Evolutionary conservation across 768 basidiomycete genomes (phyloP), one percentile per base, ranked within the genome.

Genomic region (Lactarius akahatsu): DNA sequence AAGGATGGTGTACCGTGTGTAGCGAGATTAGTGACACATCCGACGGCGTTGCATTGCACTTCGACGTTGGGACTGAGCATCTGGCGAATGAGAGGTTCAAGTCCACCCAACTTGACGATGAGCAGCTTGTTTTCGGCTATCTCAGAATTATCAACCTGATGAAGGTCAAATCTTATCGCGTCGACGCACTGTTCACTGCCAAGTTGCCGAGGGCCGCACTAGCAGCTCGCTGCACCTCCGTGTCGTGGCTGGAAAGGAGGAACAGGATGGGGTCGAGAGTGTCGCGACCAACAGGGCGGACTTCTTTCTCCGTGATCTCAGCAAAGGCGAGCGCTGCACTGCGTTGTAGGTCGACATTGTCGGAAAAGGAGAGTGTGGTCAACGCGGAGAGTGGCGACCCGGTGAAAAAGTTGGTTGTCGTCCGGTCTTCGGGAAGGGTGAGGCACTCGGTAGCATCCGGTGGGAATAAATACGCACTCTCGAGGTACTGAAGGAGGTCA

Each of bases 261-360:
- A 97, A 99, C 64, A 98, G 87, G 68, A 99, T 96, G 60, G 97
- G 97, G 78, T 99, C 97, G 72, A 99, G 85, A 23, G 97, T 99
- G 76, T 98, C 97, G 69, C 97, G 85, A 16, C 92, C 94, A 26
- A 99, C 97, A 56, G 92, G 94, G 54, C 96, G 87, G 61, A 98
- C 96, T 79, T 99, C 97, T 80, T 98, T 98, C 81, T 99, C 97
- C 28, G 97, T 99, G 67, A 99, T 99, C 78, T 99, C 97, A 43
- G 97, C 97, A 74, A 98, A 99, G 0, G 97, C 97, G 54, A 99
- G 85, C 4, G 97, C 97, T 2, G 97, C 97, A 70, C 94, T 96
- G 59, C 97, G 87, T 80, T 99, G 97, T 23, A 99, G 84, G 80
- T 98, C 97, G 71, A 99, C 96, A 79, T 99, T 99, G 80, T 98